Conservation (phyloP, 2,329 filamentous ascomycete genomes). For the Colletotrichum sublineola region DNA sequence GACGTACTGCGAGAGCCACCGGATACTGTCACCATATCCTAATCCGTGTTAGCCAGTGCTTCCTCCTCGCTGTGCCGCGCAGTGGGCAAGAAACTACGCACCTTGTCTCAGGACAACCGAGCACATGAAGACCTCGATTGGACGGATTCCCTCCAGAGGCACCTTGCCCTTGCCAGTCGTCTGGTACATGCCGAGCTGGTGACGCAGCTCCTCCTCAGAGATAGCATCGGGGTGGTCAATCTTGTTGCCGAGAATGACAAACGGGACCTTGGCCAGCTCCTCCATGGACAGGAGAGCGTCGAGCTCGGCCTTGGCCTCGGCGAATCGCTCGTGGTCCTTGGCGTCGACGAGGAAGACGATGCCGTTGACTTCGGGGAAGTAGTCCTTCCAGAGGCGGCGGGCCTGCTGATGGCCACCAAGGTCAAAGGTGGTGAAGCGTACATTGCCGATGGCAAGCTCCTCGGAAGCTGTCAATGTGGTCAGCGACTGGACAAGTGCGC, state of each 20-base stretch:
- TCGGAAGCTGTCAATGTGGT: slow-evolving; percentile 75
- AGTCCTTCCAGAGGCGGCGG: slow-evolving; percentile 95
- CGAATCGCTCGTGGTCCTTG: slow-evolving; percentile 95
- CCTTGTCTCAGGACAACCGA: slow-evolving; percentile 98
- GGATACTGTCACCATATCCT: slow-evolving; percentile 90
- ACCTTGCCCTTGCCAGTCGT: slow-evolving; percentile 97
- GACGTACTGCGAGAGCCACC: slow-evolving; percentile 94
- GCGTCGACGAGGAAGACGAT: slow-evolving; percentile 99
- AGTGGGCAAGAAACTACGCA: slow-evolving; percentile 53
- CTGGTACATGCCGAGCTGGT: slow-evolving; percentile 93
- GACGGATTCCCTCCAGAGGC: slow-evolving; percentile 89
- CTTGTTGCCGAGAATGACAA: slow-evolving; percentile 98
- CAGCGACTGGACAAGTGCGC: slow-evolving; percentile 47
- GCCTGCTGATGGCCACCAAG: slow-evolving; percentile 95
- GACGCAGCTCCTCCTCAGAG: slow-evolving; percentile 93
- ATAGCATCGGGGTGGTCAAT: slow-evolving; percentile 98
- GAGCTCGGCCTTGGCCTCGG: slow-evolving; percentile 96
- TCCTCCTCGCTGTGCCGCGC: neutral
- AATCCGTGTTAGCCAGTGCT: slow-evolving; percentile 41
- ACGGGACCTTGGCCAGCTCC: slow-evolving; percentile 94
- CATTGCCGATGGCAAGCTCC: slow-evolving; percentile 92
- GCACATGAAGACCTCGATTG: slow-evolving; percentile 99
- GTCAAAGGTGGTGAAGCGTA: slow-evolving; percentile 95
- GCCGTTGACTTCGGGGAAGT: slow-evolving; percentile 95
- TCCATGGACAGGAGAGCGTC: slow-evolving; percentile 97